phyloP scores from a whole-genome alignment of 805 yeast species.

The Millerago galiae region DNA sequence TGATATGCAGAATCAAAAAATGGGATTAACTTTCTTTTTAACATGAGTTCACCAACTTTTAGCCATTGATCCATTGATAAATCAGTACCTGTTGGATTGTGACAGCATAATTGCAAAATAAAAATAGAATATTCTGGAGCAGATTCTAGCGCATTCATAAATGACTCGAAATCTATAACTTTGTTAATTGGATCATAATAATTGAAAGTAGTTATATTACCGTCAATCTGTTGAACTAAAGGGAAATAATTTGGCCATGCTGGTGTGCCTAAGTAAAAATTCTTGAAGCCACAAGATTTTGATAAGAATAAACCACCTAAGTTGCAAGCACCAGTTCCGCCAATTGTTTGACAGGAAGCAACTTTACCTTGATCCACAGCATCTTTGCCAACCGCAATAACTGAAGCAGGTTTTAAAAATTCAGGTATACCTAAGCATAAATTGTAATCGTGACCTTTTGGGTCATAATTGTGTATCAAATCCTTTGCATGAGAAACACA shows the following conservation, averaged over 20 bases:
- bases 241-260: conserved; percentile 96
- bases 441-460: not conserved
- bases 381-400: not conserved
- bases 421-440: not conserved
- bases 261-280: conserved; percentile 72
- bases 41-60: conserved; percentile 54
- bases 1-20: conserved; percentile 93
- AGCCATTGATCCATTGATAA: conserved; percentile 81
- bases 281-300: conserved; percentile 28
- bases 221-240: conserved; percentile 66
- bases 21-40: conserved; percentile 60
- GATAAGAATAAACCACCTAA: conserved; percentile 53
- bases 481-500: not conserved
- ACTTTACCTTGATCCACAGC: conserved; percentile 29
- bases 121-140: conserved; percentile 77
- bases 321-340: conserved; percentile 90
- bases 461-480: not conserved
- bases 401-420: not conserved
- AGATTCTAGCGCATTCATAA: conserved; percentile 55
- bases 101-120: conserved; percentile 91
- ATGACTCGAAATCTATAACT: not conserved
- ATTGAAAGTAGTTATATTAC: conserved; percentile 46
- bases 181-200: not conserved
- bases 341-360: conserved; percentile 66
- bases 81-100: conserved; percentile 95